These are phyloP conservation scores for Agapanthus africanus DNA, from an alignment of 106 monocot genomes.

Conservation along the genomic window DNA sequence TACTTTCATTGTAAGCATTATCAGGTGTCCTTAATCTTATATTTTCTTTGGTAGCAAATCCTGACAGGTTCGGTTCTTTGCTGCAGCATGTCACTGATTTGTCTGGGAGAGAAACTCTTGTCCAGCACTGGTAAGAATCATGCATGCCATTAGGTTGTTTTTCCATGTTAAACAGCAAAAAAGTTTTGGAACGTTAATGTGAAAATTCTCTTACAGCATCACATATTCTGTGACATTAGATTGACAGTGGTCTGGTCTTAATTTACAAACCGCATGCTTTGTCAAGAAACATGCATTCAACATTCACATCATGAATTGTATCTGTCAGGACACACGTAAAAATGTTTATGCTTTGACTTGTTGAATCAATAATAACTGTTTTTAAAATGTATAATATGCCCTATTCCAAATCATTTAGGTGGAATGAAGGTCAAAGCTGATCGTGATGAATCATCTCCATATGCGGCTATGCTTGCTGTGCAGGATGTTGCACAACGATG, in stretches of 20 bases:
- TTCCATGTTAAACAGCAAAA: too few species aligned
- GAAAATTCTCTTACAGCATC: too few species aligned
- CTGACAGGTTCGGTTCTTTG: too few species aligned
- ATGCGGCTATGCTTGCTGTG: slow-evolving; percentile 68
- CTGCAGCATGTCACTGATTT: slow-evolving; percentile 44
- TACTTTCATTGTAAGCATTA: slow-evolving; percentile 69
- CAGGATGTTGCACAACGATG: slow-evolving; percentile 61
- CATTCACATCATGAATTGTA: too few species aligned
- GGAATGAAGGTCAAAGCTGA: slow-evolving; percentile 81
- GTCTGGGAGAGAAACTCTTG: slow-evolving; percentile 46
- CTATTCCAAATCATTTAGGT: slow-evolving; percentile 19
- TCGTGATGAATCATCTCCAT: slow-evolving; percentile 66
- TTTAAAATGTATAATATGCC: neutral
- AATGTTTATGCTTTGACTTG: neutral
- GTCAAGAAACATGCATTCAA: too few species aligned
- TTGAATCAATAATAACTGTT: neutral
- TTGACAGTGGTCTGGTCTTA: too few species aligned
- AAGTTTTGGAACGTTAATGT: too few species aligned
- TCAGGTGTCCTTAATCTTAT: neutral
- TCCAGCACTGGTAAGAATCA: slow-evolving; percentile 61
- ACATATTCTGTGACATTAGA: too few species aligned
- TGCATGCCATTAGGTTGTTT: too few species aligned
- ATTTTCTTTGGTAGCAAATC: too few species aligned
- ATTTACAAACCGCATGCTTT: too few species aligned
- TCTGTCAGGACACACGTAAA: neutral